Conservation (phyloP, 768 basidiomycete genomes). For the Tulasnella sp. region DNA sequence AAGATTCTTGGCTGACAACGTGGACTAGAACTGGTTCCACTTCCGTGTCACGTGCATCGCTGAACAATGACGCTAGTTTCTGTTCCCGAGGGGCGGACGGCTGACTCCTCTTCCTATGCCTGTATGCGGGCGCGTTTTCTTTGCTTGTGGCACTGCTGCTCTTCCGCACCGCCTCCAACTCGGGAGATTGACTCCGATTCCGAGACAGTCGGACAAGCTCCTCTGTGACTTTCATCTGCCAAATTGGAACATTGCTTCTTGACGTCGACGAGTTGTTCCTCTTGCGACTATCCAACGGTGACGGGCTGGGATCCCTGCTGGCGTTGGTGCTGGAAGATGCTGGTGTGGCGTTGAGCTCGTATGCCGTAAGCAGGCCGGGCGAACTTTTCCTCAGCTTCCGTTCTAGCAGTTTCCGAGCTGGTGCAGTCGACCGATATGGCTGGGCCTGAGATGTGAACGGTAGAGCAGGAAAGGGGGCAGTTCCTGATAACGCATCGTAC, state of each 20-base stretch:
- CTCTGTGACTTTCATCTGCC: conserved; percentile 13
- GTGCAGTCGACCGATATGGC: no score
- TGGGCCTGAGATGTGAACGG: no score
- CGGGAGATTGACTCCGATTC: neutral
- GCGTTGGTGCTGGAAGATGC: no score
- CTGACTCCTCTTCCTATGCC: neutral
- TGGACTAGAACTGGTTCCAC: neutral
- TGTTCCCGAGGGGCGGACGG: neutral
- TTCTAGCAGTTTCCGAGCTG: no score
- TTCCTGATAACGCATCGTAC: no score
- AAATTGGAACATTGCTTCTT: neutral
- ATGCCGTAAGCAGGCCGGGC: no score
- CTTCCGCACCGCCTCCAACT: neutral
- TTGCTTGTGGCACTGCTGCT: conserved; percentile 1
- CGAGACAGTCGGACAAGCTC: conserved; percentile 6
- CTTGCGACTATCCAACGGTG: no score
- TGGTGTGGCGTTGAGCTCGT: no score
- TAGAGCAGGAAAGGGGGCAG: no score
- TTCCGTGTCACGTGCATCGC: neutral
- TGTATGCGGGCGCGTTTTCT: neutral
- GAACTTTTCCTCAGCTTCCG: no score
- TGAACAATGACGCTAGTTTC: neutral
- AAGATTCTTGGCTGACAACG: conserved; percentile 5
- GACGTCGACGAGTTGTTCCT: no score
- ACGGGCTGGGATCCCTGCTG: no score